A percentile compares a stretch with the other conserved stretches of the same genome.
Conservation (phyloP, 257 asterid genomes). For the Euphrasia confusa region DNA sequence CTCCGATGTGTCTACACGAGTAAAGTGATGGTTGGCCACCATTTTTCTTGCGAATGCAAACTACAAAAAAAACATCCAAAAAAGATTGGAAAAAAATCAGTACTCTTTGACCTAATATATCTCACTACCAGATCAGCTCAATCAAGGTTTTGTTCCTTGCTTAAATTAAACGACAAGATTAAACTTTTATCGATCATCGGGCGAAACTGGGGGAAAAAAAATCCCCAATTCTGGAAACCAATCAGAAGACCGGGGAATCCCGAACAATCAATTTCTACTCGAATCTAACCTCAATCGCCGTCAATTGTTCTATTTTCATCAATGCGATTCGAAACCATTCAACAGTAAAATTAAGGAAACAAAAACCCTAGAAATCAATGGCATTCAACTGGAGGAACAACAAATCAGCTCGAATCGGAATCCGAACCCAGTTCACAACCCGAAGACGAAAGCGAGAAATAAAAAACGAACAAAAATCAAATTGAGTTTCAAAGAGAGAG, state of each 20-base stretch:
- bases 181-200: neutral
- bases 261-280: neutral
- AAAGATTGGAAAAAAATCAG: slow-evolving; percentile 20
- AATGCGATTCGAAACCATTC: slow-evolving; percentile 25
- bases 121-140: slow-evolving; percentile 32
- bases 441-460: slow-evolving; percentile 16
- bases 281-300: neutral
- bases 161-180: slow-evolving; percentile 18
- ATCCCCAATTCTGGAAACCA: slow-evolving; percentile 21
- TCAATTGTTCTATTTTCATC: slow-evolving; percentile 3
- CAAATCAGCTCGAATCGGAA: slow-evolving; percentile 23
- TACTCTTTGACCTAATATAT: neutral
- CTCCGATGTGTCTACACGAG: slow-evolving; percentile 62
- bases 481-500: slow-evolving; percentile 23
- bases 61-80: slow-evolving; percentile 27
- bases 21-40: slow-evolving; percentile 52
- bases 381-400: slow-evolving; percentile 23
- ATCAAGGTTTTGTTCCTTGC: neutral
- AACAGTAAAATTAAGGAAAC: neutral
- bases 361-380: slow-evolving; percentile 18
- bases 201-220: slow-evolving; percentile 15
- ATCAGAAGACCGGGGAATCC: slow-evolving; percentile 11
- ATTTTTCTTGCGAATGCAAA: slow-evolving; percentile 32
- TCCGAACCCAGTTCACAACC: slow-evolving; percentile 32
- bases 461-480: slow-evolving; percentile 9